Evolutionary conservation across 352 stramenopile species (phyloP).

Genomic region (Elongisporangium undulatum): DNA sequence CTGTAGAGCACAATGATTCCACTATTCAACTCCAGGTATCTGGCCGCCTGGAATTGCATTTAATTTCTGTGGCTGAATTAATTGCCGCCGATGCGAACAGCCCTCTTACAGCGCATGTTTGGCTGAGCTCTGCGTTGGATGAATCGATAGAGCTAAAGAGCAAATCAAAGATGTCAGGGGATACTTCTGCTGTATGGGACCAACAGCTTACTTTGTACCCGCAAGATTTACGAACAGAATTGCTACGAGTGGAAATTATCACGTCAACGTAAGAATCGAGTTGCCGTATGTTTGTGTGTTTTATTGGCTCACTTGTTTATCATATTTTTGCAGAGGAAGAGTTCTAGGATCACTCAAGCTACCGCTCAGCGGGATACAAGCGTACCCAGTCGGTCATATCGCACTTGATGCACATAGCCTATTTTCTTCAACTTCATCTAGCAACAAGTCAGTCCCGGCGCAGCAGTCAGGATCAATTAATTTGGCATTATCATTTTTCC

Average conservation of each 20-base stretch:
- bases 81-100: conserved; percentile 6
- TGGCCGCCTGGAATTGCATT: conserved; percentile 35
- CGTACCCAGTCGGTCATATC: not conserved
- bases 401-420: too few species aligned
- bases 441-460: too few species aligned
- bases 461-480: too few species aligned
- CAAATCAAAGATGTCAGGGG: not conserved
- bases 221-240: conserved; percentile 20
- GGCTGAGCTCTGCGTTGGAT: conserved; percentile 29
- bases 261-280: conserved; percentile 28
- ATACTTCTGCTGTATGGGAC: conserved; percentile 23
- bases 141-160: conserved; percentile 27
- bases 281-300: not conserved
- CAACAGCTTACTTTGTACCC: conserved; percentile 34
- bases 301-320: not conserved
- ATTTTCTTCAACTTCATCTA: too few species aligned
- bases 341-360: conserved; percentile 30
- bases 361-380: conserved; percentile 15
- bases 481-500: too few species aligned
- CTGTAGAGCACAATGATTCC: not conserved
- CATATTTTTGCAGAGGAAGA: conserved; percentile 16
- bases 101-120: conserved; percentile 24
- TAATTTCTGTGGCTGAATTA: conserved; percentile 15
- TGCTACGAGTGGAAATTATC: conserved; percentile 32
- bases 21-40: not conserved